Conservation (phyloP, 1,139 yeast genomes). For the Geotrichum siamense region DNA sequence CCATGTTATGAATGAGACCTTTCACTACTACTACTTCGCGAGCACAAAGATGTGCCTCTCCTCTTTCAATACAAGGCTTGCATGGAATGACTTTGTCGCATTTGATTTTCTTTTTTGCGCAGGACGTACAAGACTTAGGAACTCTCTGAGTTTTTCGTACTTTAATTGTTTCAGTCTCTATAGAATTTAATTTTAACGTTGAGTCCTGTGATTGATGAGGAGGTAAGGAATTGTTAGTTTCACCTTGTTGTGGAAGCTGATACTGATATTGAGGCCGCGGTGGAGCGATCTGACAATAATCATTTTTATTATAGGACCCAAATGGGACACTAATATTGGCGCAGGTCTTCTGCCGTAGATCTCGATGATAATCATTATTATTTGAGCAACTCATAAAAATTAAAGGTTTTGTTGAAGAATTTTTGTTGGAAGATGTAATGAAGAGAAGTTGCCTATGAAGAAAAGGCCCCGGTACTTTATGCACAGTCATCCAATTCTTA, state of each 20-base stretch:
- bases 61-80: slow-evolving; percentile 20
- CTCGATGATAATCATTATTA: neutral
- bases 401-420: neutral
- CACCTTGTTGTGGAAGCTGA: too few species aligned
- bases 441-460: too few species aligned
- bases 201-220: too few species aligned
- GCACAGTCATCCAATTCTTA: too few species aligned
- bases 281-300: neutral
- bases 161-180: neutral
- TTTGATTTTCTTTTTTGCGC: slow-evolving; percentile 21
- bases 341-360: neutral
- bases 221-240: too few species aligned
- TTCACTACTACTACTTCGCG: slow-evolving; percentile 24
- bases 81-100: slow-evolving; percentile 23
- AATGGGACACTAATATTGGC: neutral
- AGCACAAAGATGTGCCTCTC: slow-evolving; percentile 21
- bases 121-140: slow-evolving; percentile 20
- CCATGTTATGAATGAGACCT: slow-evolving; percentile 19
- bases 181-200: too few species aligned
- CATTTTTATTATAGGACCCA: neutral
- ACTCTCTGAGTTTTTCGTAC: slow-evolving; percentile 20
- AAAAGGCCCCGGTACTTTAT: too few species aligned
- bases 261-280: too few species aligned
- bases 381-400: neutral
- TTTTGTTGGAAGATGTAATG: neutral